phyloP scores from a whole-genome alignment of 1,284 basidiomycete genomes.

The Fomitopsis betulina region DNA sequence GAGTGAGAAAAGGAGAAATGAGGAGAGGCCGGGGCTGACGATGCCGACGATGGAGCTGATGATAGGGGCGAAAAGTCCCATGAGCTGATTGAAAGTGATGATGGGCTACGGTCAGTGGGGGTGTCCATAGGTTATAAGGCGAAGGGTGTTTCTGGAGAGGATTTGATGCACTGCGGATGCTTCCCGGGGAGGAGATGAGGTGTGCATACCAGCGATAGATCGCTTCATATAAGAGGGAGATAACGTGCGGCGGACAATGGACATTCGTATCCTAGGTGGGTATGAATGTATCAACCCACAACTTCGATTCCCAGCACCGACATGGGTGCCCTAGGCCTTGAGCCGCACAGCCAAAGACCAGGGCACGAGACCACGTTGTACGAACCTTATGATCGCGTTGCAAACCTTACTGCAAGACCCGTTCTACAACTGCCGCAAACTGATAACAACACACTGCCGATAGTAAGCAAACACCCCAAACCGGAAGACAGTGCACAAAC shows the following conservation, averaged over 20 bases:
- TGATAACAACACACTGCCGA: background rate
- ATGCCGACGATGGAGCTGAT: background rate
- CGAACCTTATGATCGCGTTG: background rate
- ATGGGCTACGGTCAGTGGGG: background rate
- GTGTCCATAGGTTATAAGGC: background rate
- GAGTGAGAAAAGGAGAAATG: background rate
- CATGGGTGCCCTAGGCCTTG: background rate
- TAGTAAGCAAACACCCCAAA: background rate
- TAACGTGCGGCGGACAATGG: background rate
- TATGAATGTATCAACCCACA: background rate
- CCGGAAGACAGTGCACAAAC: background rate
- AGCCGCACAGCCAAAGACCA: background rate
- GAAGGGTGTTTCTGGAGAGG: background rate
- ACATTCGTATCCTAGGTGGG: background rate
- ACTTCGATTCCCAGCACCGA: background rate
- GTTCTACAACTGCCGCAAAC: background rate
- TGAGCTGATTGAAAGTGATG: background rate
- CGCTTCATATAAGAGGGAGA: background rate
- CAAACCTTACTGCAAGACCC: background rate
- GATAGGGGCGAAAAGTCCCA: background rate
- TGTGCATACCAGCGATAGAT: background rate
- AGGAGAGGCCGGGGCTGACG: background rate
- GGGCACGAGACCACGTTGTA: background rate
- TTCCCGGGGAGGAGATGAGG: background rate
- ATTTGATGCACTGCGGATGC: background rate